Evolutionary conservation across 1,284 basidiomycete species (phyloP), one percentile per base, ranked within the genome.

Genomic region (Cutaneotrichosporon dermatis): DNA sequence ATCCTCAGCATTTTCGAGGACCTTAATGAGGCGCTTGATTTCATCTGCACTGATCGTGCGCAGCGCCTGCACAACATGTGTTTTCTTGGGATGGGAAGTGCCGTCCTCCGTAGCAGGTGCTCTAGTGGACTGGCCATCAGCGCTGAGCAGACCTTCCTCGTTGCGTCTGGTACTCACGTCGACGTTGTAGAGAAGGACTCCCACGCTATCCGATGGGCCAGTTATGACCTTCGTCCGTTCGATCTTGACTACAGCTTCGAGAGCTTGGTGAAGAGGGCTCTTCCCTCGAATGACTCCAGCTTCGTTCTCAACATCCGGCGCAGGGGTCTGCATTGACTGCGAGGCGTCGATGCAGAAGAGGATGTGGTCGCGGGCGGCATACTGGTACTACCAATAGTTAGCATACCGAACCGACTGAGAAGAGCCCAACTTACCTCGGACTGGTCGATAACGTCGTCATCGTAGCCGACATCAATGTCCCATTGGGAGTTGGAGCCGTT

Each of bases 331-430:
- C 93, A 98, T 98, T 11, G 90, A 88, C 44, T 84, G 80, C 0
- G 92, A 94, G 59, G 90, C 91, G 76, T 99, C 94, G 61, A 98
- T 92, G 70, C 89, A 90, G 79, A 97, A 96, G 13, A 97, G 79
- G 53, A 94, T 86, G 44, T 92, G 88, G 70, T 94, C 91, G 61
- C 84, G 83, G 63, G 86, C 86, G 42, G 85, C 85, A 65, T 90
- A 88, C 63, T 85, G 84, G 58, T 83, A 82, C 89, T 92, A 25
- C 13, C 12, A 12, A 9, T 42, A 2, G 33, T 55, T 46, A 49
- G 44, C 37, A 5, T 25, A 8, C 25, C 25, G 25, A 25, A 25
- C 25, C 25, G 25, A 25, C 25, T 42, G 41, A 35, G 36, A 11
- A 34, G 2, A 11, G n/a, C 12, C 7, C 7, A 7, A 39, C 70